These are phyloP conservation scores for Blastobotrys peoriensis DNA, from an alignment of 805 yeast species.

Conservation along the genomic window DNA sequence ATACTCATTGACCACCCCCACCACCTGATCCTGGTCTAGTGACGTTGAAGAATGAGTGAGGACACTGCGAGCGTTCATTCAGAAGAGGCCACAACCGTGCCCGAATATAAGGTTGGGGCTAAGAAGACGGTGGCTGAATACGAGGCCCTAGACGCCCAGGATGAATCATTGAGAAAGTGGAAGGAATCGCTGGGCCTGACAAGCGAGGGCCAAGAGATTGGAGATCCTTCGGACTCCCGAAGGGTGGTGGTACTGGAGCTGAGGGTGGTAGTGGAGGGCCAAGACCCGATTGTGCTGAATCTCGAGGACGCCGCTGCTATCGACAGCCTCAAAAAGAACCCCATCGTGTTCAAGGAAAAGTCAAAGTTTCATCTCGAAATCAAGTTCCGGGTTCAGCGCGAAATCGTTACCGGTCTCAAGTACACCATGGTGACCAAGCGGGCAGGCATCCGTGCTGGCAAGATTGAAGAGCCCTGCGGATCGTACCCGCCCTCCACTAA, in stretches of 20 bases:
- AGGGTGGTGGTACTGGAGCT: conserved; percentile 75
- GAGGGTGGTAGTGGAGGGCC: conserved; percentile 63
- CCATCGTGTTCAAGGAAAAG: conserved; percentile 73
- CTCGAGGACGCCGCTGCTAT: conserved; percentile 57
- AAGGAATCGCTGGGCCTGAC: conserved; percentile 77
- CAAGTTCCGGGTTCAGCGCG: conserved; percentile 81
- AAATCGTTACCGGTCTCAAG: conserved; percentile 83
- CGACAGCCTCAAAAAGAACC: conserved; percentile 52
- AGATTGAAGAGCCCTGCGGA: conserved; percentile 81
- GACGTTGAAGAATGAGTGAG: neutral
- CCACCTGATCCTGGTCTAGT: too few relatives aligned
- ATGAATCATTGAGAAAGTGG: conserved; percentile 88
- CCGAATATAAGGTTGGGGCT: conserved; percentile 47
- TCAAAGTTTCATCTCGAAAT: conserved; percentile 65
- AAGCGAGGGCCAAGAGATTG: conserved; percentile 55
- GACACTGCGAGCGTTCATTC: neutral
- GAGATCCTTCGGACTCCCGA: conserved; percentile 62
- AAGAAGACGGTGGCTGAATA: conserved; percentile 82
- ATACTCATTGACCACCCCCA: too few relatives aligned
- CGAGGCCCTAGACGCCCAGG: conserved; percentile 77
- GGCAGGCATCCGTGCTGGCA: conserved; percentile 82
- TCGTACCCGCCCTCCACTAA: conserved; percentile 84
- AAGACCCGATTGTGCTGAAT: conserved; percentile 62
- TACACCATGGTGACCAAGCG: conserved; percentile 81
- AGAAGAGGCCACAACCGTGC: conserved; percentile 5